Percentiles rank a stretch among this genome's conserved stretches.
These are phyloP conservation scores for Ganoderma lucidum DNA, from an alignment of 1,284 basidiomycete species.

Conservation along the genomic window DNA sequence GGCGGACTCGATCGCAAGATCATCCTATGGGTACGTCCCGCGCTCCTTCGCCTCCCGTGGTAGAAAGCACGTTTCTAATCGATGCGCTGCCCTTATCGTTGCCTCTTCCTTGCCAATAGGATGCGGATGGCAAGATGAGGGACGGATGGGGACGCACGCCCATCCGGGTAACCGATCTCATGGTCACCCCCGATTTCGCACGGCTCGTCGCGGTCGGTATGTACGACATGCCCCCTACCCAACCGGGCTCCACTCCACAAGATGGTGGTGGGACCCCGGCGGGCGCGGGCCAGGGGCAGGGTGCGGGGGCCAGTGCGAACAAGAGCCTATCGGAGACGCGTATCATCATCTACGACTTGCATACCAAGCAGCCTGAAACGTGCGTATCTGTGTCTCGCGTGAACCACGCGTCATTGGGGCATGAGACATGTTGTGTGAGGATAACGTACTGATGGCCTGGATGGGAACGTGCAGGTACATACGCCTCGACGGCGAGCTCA, in stretches of 20 bases:
- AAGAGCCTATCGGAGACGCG: slow-evolving; percentile 60
- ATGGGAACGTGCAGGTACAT: slow-evolving; percentile 57
- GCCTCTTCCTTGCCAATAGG: slow-evolving; percentile 50
- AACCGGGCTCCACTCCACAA: slow-evolving; percentile 18
- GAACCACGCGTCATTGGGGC: not conserved
- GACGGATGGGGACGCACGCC: slow-evolving; percentile 78
- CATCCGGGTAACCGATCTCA: slow-evolving; percentile 90
- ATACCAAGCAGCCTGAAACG: slow-evolving; percentile 68
- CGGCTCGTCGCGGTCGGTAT: slow-evolving; percentile 88
- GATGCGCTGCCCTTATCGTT: slow-evolving; percentile 12
- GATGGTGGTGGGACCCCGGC: slow-evolving; percentile 41
- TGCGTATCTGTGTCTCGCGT: slow-evolving; percentile 49
- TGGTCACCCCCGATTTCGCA: slow-evolving; percentile 86
- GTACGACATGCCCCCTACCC: slow-evolving; percentile 47
- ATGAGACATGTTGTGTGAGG: slow-evolving; percentile 3
- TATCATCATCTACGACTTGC: slow-evolving; percentile 80
- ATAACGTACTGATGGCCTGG: slow-evolving; percentile 17
- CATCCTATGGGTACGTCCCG: slow-evolving; percentile 78
- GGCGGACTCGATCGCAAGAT: slow-evolving; percentile 91
- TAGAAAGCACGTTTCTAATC: slow-evolving; percentile 7
- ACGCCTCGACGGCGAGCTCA: slow-evolving; percentile 79
- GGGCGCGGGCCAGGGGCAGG: slow-evolving; percentile 43
- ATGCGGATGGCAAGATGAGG: slow-evolving; percentile 73
- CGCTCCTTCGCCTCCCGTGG: not conserved
- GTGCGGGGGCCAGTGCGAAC: slow-evolving; percentile 33